Evolutionary conservation across 768 basidiomycete genomes (phyloP).

Genomic region (Boletus pseudopeckii): DNA sequence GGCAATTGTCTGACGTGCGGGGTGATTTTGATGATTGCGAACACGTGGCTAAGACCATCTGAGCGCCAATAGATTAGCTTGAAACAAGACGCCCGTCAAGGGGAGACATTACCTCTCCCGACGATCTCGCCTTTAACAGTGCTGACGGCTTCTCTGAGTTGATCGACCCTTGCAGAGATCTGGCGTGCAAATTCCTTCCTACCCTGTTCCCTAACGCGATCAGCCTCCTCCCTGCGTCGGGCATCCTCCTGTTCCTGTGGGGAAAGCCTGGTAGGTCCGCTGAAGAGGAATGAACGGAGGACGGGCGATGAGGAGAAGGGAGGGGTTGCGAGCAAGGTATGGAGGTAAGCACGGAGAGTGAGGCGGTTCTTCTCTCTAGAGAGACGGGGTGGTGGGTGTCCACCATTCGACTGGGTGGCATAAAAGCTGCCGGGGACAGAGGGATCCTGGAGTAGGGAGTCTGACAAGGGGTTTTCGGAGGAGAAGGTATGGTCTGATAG

Average conservation of each 20-base stretch:
- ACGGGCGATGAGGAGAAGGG: constrained; percentile 83
- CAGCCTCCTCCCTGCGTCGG: constrained; percentile 79
- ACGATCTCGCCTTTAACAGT: constrained; percentile 94
- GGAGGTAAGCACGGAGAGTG: constrained; percentile 91
- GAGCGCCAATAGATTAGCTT: constrained; percentile 5
- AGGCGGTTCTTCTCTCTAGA: constrained; percentile 93
- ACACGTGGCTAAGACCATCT: constrained; percentile 90
- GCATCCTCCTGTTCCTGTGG: constrained; percentile 78
- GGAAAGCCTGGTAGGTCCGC: constrained; percentile 66
- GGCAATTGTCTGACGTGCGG: constrained; percentile 76
- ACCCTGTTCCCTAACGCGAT: constrained; percentile 83
- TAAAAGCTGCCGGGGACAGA: constrained; percentile 53
- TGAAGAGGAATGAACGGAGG: constrained; percentile 79
- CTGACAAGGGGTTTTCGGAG: too few species aligned
- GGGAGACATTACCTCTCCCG: constrained; percentile 59
- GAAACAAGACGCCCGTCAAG: not conserved
- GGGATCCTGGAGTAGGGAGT: constrained; percentile 65
- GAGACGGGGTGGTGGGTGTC: constrained; percentile 39
- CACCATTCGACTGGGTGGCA: not conserved
- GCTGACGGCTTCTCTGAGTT: constrained; percentile 75
- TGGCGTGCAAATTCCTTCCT: constrained; percentile 81
- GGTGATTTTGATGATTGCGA: constrained; percentile 81
- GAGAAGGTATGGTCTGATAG: not conserved
- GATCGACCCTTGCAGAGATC: constrained; percentile 83
- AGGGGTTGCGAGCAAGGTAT: constrained; percentile 66